Evolutionary conservation across 371 early-diverging fungal genomes (phyloP), one percentile per base, ranked within the genome.

Genomic region (Mucor mucedo): DNA sequence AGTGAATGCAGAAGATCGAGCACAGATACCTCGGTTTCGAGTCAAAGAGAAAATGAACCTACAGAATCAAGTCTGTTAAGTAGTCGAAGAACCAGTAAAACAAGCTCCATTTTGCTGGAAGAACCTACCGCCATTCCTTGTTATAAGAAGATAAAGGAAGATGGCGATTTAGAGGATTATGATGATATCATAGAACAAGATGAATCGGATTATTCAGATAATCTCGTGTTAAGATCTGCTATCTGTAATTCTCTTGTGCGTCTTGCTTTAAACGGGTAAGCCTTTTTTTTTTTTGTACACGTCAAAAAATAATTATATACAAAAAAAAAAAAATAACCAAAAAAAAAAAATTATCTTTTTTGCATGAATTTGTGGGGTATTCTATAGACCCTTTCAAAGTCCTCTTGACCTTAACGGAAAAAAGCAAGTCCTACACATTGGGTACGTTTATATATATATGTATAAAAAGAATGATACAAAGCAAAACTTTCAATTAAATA

Each of bases 211-310:
- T 52, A 58, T 27, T 38, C 42, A 39, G 59, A 6, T 16, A 11
- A 38, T 33, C 38, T 14, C 14, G 38, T 14, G 2, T 35, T 52
- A 11, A 48, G 59, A 52, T 52, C 59, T 14, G 48, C 44, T 33
- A 52, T 65, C 32, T 45, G 47, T 10, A 59, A 76, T 32, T 74
- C 76, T 35, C 53, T 80, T 28, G 63, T 76, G 1, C 65, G 65
- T 42, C 57, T 80, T 35, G 78, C 78, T 30, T 58, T 80, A 21
- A 71, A 80, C 68, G 76, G 76, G 80, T 80, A 75, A 71, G 13
- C 21, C 21, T 44, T 58, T 50, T 16, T 54, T 57, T 44, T 58
- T 50, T 16, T 54, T 57, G 27, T 45, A 4, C n/a, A 10, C 44
- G 44, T 14, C 8, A 42, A 42, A 42, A 42, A 45, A 42, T 21